Evolutionary conservation across 176 grass and related monocot species (phyloP).

Genomic region (Oryza meyeriana): DNA sequence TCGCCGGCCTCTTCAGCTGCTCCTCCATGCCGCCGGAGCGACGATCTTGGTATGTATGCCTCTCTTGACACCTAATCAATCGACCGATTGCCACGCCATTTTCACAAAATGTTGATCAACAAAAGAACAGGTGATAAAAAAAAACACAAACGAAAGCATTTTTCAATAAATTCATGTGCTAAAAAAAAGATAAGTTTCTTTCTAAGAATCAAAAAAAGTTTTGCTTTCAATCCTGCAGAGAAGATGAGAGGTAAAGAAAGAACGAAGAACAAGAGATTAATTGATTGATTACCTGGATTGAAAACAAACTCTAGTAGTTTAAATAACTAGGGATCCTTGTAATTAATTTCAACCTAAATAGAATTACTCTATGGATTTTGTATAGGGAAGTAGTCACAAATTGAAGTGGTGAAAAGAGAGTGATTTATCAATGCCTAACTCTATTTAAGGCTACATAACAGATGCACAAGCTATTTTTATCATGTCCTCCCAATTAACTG

Average conservation of each 20-base stretch:
- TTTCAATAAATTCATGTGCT: too few species aligned
- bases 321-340: conserved; percentile 9
- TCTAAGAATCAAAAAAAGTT: background rate
- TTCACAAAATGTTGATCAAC: background rate
- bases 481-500: conserved; percentile 16
- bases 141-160: background rate
- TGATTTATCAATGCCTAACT: background rate
- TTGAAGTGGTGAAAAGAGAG: conserved; percentile 19
- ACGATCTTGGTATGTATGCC: background rate
- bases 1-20: conserved; percentile 9
- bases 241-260: background rate
- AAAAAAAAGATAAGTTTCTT: background rate
- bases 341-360: conserved; percentile 19
- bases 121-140: background rate
- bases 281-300: background rate
- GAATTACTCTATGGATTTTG: conserved; percentile 34
- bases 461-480: conserved; percentile 33
- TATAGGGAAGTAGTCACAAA: conserved; percentile 22
- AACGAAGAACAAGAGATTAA: background rate
- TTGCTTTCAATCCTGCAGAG: background rate
- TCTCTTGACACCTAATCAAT: background rate
- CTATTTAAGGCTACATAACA: conserved; percentile 34
- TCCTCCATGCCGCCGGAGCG: conserved; percentile 25
- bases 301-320: conserved; percentile 13
- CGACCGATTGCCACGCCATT: background rate